Conservation (phyloP, 192 early-diverging fungal genomes). For the Kickxella alabastrina region DNA sequence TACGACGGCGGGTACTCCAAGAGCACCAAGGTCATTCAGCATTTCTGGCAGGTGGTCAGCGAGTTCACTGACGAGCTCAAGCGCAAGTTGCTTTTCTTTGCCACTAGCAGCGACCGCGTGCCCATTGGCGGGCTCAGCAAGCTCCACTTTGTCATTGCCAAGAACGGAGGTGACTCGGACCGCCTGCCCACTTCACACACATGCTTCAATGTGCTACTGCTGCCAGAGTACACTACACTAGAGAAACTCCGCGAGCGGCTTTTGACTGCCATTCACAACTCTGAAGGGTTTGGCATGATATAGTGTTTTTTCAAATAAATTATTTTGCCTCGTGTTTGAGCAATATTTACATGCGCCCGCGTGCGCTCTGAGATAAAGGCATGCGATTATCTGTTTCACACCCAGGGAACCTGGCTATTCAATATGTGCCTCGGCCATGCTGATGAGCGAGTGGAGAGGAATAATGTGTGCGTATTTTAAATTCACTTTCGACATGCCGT, state of each 20-base stretch:
- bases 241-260: slow-evolving; percentile 76
- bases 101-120: slow-evolving; percentile 87
- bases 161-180: slow-evolving; percentile 81
- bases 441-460: no score
- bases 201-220: slow-evolving; percentile 85
- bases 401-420: no score
- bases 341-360: no score
- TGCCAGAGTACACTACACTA: slow-evolving; percentile 77
- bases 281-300: slow-evolving; percentile 78
- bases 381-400: no score
- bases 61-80: slow-evolving; percentile 78
- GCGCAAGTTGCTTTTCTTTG: slow-evolving; percentile 84
- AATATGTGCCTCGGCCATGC: no score
- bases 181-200: slow-evolving; percentile 91
- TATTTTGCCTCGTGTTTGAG: no score
- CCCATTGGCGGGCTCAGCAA: slow-evolving; percentile 84
- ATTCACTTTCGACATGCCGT: no score
- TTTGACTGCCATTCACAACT: slow-evolving; percentile 74
- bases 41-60: slow-evolving; percentile 87
- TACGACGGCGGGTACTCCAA: slow-evolving; percentile 82
- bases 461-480: no score
- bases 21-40: slow-evolving; percentile 60
- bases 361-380: no score
- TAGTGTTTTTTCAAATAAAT: slow-evolving; percentile 13
- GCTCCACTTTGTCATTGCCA: slow-evolving; percentile 79